Conservation (phyloP, 1,284 basidiomycete species). For the Neonothopanus nambi region DNA sequence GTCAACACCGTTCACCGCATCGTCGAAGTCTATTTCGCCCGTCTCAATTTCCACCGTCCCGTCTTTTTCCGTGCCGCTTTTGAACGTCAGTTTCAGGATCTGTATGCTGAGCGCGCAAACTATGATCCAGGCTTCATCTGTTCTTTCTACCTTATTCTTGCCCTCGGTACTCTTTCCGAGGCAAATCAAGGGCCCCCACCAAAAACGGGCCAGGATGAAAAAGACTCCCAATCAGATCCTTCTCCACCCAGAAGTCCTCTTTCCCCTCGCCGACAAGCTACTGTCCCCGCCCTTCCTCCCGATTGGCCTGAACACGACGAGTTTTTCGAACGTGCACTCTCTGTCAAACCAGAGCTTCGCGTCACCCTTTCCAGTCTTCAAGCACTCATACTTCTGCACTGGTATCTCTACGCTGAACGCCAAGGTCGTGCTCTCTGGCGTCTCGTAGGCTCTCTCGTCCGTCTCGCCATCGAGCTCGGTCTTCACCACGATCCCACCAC, state of each 20-base stretch:
- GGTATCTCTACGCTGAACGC: conserved; percentile 86
- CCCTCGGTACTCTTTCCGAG: conserved; percentile 78
- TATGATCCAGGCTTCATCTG: conserved; percentile 78
- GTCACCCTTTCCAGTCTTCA: conserved; percentile 80
- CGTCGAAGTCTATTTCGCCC: conserved; percentile 68
- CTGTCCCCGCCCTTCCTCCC: conserved; percentile 41
- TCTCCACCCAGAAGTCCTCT: too few species aligned
- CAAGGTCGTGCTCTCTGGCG: conserved; percentile 84
- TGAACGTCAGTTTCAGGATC: conserved; percentile 54
- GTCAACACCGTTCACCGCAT: conserved; percentile 61
- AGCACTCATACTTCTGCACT: conserved; percentile 77
- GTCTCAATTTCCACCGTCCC: conserved; percentile 76
- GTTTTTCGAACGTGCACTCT: conserved; percentile 75
- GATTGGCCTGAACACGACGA: conserved; percentile 81
- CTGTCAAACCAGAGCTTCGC: conserved; percentile 74
- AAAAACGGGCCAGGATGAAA: too few species aligned
- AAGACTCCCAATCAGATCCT: too few species aligned
- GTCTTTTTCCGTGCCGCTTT: conserved; percentile 69
- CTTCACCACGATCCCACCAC: conserved; percentile 78
- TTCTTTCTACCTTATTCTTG: conserved; percentile 72
- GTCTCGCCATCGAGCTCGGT: conserved; percentile 76
- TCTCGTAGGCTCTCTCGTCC: conserved; percentile 77
- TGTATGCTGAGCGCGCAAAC: conserved; percentile 58
- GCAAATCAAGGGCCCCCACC: conserved; percentile 46
- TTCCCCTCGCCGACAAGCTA: too few species aligned